phyloP scores from a whole-genome alignment of 176 grass and related monocot species.

The Pontederia paniculata region DNA sequence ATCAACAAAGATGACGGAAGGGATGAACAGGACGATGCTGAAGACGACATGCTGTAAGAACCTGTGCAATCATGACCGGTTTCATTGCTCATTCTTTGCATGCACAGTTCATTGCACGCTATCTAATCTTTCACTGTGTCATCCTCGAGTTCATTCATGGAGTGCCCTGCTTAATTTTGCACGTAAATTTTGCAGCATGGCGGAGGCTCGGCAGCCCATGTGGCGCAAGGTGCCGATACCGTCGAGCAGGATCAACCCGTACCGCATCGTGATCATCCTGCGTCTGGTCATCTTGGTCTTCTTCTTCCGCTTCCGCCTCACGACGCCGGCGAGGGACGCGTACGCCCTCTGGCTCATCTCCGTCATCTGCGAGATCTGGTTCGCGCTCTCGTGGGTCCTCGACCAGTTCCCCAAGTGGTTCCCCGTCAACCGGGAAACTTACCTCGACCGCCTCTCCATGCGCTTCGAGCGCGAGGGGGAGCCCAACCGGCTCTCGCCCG shows the following conservation, averaged over 20 bases:
- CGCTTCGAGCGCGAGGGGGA: slow-evolving; percentile 75
- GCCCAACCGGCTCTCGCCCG: slow-evolving; percentile 35
- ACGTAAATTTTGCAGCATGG: slow-evolving; percentile 29
- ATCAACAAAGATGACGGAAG: slow-evolving; percentile 49
- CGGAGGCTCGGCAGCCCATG: slow-evolving; percentile 81
- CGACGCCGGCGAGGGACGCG: slow-evolving; percentile 64
- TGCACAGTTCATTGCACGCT: too few species aligned
- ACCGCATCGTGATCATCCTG: slow-evolving; percentile 89
- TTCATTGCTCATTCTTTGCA: background rate
- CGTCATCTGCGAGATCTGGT: slow-evolving; percentile 94
- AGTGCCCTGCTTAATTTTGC: too few species aligned
- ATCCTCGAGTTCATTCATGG: background rate
- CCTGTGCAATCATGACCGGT: background rate
- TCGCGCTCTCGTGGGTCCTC: slow-evolving; percentile 95
- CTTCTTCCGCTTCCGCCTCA: slow-evolving; percentile 89
- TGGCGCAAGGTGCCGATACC: slow-evolving; percentile 90
- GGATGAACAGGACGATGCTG: slow-evolving; percentile 53
- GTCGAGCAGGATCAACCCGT: slow-evolving; percentile 87
- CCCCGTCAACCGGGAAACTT: slow-evolving; percentile 79
- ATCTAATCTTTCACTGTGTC: background rate
- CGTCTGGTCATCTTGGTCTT: slow-evolving; percentile 75
- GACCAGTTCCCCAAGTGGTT: slow-evolving; percentile 98
- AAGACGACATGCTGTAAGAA: slow-evolving; percentile 71
- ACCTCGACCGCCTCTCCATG: slow-evolving; percentile 78
- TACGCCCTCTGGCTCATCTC: slow-evolving; percentile 69